Percentiles rank a stretch among this genome's conserved stretches.
These are phyloP conservation scores for Dysphania ambrosioides DNA, from an alignment of 148 eudicot genomes.

Conservation along the genomic window DNA sequence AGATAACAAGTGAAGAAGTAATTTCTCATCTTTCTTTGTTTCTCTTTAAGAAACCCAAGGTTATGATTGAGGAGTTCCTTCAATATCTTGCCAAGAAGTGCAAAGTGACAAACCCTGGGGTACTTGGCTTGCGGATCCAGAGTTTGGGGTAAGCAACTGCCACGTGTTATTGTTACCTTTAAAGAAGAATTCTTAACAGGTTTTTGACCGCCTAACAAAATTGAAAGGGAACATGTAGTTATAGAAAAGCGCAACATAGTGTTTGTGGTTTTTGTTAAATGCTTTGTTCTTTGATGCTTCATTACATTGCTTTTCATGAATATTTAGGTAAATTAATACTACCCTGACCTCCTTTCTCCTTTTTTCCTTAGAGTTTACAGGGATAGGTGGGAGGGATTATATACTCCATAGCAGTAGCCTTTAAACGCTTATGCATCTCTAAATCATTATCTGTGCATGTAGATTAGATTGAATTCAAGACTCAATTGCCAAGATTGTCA, in stretches of 20 bases:
- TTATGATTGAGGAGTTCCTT: conserved; percentile 48
- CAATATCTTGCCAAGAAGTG: conserved; percentile 57
- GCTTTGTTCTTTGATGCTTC: background rate
- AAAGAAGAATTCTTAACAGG: background rate
- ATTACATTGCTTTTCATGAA: background rate
- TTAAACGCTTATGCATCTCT: background rate
- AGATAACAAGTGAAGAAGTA: conserved; percentile 61
- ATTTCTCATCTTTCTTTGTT: conserved; percentile 48
- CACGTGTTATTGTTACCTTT: conserved; percentile 5
- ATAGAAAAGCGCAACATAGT: background rate
- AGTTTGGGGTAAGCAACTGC: conserved; percentile 68
- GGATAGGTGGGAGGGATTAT: background rate
- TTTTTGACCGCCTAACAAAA: background rate
- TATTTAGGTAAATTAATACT: background rate
- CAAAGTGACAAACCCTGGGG: conserved; percentile 45
- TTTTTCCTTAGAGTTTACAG: background rate
- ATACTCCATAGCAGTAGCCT: background rate
- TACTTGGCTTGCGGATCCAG: conserved; percentile 72
- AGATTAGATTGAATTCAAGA: background rate
- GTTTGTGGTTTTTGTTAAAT: background rate
- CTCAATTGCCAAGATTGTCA: background rate
- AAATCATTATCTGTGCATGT: background rate
- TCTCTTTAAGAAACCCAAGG: conserved; percentile 30
- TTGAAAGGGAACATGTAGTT: background rate
- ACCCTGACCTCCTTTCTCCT: background rate